These are phyloP conservation scores for Nicotiana knightiana DNA, from an alignment of 257 asterid genomes.

Conservation along the genomic window DNA sequence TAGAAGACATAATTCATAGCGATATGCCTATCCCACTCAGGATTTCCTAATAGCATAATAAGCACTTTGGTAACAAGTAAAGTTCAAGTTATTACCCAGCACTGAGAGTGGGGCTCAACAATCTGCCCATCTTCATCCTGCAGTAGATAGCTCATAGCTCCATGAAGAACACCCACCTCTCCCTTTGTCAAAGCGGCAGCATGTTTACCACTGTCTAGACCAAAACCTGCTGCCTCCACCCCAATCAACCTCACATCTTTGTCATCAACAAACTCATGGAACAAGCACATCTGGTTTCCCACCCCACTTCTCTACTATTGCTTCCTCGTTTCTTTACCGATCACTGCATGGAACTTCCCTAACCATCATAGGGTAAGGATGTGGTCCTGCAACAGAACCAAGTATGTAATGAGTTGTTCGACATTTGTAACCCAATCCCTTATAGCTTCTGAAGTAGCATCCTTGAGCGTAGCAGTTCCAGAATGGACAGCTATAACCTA, in stretches of 20 bases:
- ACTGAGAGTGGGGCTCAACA: constrained; percentile 91
- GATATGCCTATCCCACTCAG: not conserved
- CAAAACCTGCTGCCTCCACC: constrained; percentile 95
- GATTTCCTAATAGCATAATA: not conserved
- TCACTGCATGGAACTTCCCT: constrained; percentile 90
- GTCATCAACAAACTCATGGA: constrained; percentile 87
- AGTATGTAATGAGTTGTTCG: constrained; percentile 89
- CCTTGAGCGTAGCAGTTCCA: constrained; percentile 94
- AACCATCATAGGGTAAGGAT: constrained; percentile 97
- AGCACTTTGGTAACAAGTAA: not conserved
- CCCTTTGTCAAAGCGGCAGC: constrained; percentile 92
- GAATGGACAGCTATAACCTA: constrained; percentile 91
- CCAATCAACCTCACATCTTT: constrained; percentile 80
- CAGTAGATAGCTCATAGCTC: constrained; percentile 94
- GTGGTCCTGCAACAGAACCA: constrained; percentile 96
- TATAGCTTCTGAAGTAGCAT: constrained; percentile 97
- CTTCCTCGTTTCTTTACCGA: constrained; percentile 92
- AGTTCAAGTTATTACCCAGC: constrained; percentile 59
- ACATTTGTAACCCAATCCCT: constrained; percentile 96
- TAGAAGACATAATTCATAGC: not conserved
- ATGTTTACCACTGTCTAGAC: constrained; percentile 80
- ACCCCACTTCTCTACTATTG: constrained; percentile 94
- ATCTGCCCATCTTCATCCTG: constrained; percentile 97
- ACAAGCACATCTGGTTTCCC: constrained; percentile 74
- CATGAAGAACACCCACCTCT: constrained; percentile 87